phyloP scores from a whole-genome alignment of 139 green algal species.

The Pseudopediastrum boryanum region DNA sequence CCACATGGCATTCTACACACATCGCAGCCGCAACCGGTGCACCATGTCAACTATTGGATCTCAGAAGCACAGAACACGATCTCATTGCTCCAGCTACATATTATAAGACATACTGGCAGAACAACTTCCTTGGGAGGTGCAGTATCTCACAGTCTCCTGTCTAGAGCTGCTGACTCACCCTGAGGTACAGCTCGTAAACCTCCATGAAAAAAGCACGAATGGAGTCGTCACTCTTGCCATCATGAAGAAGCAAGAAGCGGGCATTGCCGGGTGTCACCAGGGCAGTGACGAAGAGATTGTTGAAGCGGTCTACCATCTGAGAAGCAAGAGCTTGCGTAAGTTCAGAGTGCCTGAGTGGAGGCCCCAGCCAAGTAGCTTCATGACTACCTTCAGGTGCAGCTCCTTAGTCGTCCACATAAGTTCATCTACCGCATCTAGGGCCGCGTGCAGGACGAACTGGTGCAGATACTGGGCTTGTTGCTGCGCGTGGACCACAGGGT shows the following conservation, averaged over 20 bases:
- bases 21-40: too few relatives aligned
- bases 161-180: slow-evolving; percentile 41
- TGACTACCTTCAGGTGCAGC: slow-evolving; percentile 79
- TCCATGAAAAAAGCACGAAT: slow-evolving; percentile 90
- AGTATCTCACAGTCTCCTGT: too few relatives aligned
- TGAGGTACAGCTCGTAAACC: slow-evolving; percentile 90
- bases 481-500: slow-evolving; percentile 34
- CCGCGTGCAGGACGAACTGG: slow-evolving; percentile 96
- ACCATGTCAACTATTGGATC: too few relatives aligned
- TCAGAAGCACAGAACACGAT: too few relatives aligned
- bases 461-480: slow-evolving; percentile 93
- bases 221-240: slow-evolving; percentile 77
- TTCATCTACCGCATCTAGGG: slow-evolving; percentile 94
- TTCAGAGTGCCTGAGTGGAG: background rate
- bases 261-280: slow-evolving; percentile 80
- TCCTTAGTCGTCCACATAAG: slow-evolving; percentile 79
- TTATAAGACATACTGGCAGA: too few relatives aligned
- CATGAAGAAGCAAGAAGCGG: slow-evolving; percentile 91
- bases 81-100: too few relatives aligned
- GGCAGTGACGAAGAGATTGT: slow-evolving; percentile 85
- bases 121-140: too few relatives aligned
- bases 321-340: background rate
- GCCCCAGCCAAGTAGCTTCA: too few relatives aligned
- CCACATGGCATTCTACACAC: too few relatives aligned
- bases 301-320: slow-evolving; percentile 92